phyloP scores from a whole-genome alignment of 306 rosid genomes.

The Inga oerstediana region DNA sequence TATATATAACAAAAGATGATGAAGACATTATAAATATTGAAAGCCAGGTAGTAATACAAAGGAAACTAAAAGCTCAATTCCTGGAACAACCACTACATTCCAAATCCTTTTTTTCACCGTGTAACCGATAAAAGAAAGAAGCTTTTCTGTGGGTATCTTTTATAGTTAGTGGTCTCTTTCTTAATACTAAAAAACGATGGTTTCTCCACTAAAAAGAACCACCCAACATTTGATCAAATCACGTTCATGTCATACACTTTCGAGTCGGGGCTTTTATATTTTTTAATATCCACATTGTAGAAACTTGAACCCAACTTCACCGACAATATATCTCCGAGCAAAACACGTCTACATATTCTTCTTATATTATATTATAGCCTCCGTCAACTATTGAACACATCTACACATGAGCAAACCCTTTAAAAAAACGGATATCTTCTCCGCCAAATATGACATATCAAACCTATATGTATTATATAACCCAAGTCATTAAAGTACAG shows the following conservation, averaged over 20 bases:
- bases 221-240: conserved; percentile 41
- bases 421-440: not conserved
- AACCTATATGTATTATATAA: conserved; percentile 1
- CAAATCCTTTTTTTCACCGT: conserved; percentile 4
- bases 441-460: conserved; percentile 27
- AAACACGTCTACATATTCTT: conserved; percentile 20
- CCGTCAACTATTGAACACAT: not conserved
- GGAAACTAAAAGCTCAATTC: conserved; percentile 27
- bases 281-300: conserved; percentile 2
- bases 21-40: not conserved
- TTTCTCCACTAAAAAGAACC: conserved; percentile 15
- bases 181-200: conserved; percentile 16
- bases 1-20: not conserved
- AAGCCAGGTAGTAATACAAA: not conserved
- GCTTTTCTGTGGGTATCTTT: conserved; percentile 30
- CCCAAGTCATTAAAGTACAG: conserved; percentile 27
- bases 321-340: conserved; percentile 36
- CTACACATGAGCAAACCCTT: not conserved
- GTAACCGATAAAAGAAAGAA: conserved; percentile 28
- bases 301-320: conserved; percentile 42
- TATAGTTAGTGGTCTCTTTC: conserved; percentile 34
- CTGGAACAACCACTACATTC: conserved; percentile 17
- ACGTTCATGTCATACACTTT: conserved; percentile 40
- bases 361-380: conserved; percentile 4
- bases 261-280: not conserved